Percentiles rank a stretch among this genome's conserved stretches.
These are phyloP conservation scores for Olyra latifolia DNA, from an alignment of 176 grass and related monocot genomes.

Conservation along the genomic window DNA sequence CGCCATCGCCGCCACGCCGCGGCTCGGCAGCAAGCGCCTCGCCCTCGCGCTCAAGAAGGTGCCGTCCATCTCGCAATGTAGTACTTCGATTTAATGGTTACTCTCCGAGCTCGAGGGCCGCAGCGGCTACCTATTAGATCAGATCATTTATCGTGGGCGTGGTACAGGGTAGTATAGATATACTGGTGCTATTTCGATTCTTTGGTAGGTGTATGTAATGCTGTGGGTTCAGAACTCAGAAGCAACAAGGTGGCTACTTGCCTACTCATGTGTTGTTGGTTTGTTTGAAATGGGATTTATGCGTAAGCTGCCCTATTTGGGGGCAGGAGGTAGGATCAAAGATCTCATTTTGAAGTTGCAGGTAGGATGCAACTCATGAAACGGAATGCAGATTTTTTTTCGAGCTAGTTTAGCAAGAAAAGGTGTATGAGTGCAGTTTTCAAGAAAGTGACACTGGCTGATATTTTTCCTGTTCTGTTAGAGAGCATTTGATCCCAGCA, in stretches of 20 bases:
- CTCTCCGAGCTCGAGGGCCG: neutral
- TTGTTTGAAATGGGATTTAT: neutral
- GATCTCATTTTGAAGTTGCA: neutral
- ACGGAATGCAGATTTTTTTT: neutral
- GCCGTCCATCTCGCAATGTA: neutral
- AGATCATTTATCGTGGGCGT: slow-evolving; percentile 23
- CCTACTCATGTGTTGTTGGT: neutral
- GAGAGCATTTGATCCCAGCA: slow-evolving; percentile 14
- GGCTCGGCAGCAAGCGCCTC: slow-evolving; percentile 78
- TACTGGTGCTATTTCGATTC: neutral
- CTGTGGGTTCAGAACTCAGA: neutral
- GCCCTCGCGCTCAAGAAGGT: slow-evolving; percentile 92
- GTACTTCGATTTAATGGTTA: neutral
- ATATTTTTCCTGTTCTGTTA: neutral
- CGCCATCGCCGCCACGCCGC: slow-evolving; percentile 60
- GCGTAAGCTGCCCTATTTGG: neutral
- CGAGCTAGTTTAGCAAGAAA: neutral
- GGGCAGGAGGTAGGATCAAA: neutral
- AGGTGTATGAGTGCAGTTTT: neutral
- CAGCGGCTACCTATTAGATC: neutral
- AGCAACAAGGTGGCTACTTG: neutral
- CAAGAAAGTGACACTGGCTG: neutral
- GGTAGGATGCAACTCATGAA: neutral
- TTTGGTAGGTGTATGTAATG: neutral
- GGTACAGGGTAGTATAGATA: neutral